These are phyloP conservation scores for Tricladium varicosporioides DNA, from an alignment of 2,329 filamentous ascomycete genomes.

Conservation along the genomic window DNA sequence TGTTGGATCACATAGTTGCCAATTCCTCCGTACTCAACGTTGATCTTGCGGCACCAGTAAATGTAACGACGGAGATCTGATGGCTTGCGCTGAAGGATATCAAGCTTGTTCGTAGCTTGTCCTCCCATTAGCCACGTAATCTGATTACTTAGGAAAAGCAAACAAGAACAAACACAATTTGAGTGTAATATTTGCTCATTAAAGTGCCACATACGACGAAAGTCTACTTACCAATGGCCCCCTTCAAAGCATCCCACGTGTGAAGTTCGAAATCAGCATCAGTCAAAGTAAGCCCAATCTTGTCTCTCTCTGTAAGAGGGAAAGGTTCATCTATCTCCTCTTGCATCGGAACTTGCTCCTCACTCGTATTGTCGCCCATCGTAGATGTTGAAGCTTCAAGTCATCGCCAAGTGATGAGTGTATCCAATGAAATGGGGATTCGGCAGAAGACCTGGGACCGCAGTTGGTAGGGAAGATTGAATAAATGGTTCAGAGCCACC, in stretches of 20 bases:
- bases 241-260: constrained; percentile 70
- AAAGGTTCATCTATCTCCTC: constrained; percentile 43
- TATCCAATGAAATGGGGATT: too few species aligned
- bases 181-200: too few species aligned
- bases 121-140: too few species aligned
- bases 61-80: constrained; percentile 80
- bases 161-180: too few species aligned
- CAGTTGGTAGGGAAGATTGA: too few species aligned
- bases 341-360: not conserved
- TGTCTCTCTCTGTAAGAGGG: constrained; percentile 58
- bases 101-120: constrained; percentile 59
- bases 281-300: constrained; percentile 53
- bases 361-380: not conserved
- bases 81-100: constrained; percentile 74
- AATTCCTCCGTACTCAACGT: constrained; percentile 73
- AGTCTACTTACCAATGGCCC: constrained; percentile 57
- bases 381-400: not conserved
- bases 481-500: too few species aligned
- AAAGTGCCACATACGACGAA: not conserved
- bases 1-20: constrained; percentile 74
- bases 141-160: too few species aligned
- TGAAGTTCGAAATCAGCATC: constrained; percentile 71
- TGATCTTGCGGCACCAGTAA: constrained; percentile 69
- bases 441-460: too few species aligned
- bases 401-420: too few species aligned